A percentile compares a stretch with the other conserved stretches of the same genome.
Conservation (phyloP, 495 filamentous ascomycete genomes). For the Cudoniella acicularis region DNA sequence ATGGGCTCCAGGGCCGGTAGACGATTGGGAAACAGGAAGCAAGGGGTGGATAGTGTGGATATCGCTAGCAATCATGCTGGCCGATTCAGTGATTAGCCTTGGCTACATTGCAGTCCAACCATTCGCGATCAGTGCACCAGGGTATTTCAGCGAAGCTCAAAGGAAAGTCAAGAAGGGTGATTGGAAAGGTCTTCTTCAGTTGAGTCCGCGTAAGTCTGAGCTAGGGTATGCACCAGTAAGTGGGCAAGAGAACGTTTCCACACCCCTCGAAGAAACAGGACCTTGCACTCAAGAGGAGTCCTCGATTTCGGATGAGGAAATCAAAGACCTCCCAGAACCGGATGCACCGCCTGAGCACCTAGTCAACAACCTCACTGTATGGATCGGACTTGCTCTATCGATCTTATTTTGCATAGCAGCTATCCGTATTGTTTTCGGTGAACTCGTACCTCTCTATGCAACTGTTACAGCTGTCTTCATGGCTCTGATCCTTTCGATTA, state of each 20-base stretch:
- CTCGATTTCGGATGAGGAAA: constrained; percentile 3
- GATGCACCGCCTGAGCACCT: constrained; percentile 85
- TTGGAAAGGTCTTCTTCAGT: constrained; percentile 21
- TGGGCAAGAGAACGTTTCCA: constrained; percentile 12
- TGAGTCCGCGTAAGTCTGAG: constrained; percentile 1
- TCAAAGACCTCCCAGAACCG: constrained; percentile 36
- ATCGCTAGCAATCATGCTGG: constrained; percentile 92
- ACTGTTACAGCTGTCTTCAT: constrained; percentile 82
- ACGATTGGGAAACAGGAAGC: constrained; percentile 84
- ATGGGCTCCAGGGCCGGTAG: constrained; percentile 85
- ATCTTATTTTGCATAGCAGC: constrained; percentile 74
- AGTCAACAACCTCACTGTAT: constrained; percentile 67
- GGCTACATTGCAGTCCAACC: constrained; percentile 72
- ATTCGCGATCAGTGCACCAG: constrained; percentile 38
- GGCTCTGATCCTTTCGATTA: constrained; percentile 83
- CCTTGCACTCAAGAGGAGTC: neutral
- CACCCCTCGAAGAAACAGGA: constrained; percentile 4
- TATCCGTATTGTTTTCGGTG: constrained; percentile 75
- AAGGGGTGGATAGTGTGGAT: constrained; percentile 99
- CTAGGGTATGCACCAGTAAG: constrained; percentile 21
- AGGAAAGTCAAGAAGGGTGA: constrained; percentile 17
- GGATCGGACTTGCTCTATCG: constrained; percentile 70
- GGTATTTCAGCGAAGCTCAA: constrained; percentile 3
- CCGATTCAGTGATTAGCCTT: constrained; percentile 85
- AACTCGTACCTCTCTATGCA: constrained; percentile 60